Percentiles rank a stretch among this genome's conserved stretches.
These are phyloP conservation scores for Podospora pseudopauciseta DNA, from an alignment of 495 filamentous ascomycete genomes.

Conservation along the genomic window DNA sequence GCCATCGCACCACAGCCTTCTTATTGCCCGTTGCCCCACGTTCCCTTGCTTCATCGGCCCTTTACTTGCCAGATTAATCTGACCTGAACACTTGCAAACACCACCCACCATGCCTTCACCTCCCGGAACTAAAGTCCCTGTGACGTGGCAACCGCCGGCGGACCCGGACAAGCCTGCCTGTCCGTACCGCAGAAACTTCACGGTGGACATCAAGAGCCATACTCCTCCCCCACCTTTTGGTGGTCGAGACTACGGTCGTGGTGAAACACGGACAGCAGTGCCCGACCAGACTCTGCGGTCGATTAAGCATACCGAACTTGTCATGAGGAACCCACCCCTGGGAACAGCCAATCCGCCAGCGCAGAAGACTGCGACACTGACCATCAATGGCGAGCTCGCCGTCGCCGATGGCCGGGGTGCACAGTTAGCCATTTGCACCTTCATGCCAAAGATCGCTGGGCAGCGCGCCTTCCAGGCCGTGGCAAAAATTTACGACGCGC, in stretches of 20 bases:
- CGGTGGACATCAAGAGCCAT: conserved; percentile 13
- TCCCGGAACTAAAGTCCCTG: too few relatives aligned
- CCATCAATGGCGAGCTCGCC: background rate
- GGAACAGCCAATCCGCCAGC: background rate
- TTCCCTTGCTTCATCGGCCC: too few relatives aligned
- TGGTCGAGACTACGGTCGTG: conserved; percentile 9
- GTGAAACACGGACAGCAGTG: background rate
- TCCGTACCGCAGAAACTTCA: conserved; percentile 7
- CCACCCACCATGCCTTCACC: too few relatives aligned
- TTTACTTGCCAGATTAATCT: too few relatives aligned
- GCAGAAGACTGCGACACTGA: conserved; percentile 1
- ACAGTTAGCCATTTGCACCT: conserved; percentile 6
- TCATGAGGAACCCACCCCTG: conserved; percentile 5
- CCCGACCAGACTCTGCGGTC: conserved; percentile 1
- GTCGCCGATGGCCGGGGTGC: conserved; percentile 3
- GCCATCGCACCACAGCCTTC: too few relatives aligned
- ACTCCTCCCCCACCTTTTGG: conserved; percentile 13
- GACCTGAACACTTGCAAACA: too few relatives aligned
- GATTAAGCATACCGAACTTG: conserved; percentile 2
- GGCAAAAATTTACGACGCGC: conserved; percentile 23
- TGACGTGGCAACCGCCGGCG: conserved; percentile 5
- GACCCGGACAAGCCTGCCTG: conserved; percentile 13
- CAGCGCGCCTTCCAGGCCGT: conserved; percentile 10
- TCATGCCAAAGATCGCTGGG: background rate
- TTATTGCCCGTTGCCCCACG: too few relatives aligned